Evolutionary conservation across 331 rosid species (phyloP), one percentile per base, ranked within the genome.

Genomic region (Erythrophleum ivorense): DNA sequence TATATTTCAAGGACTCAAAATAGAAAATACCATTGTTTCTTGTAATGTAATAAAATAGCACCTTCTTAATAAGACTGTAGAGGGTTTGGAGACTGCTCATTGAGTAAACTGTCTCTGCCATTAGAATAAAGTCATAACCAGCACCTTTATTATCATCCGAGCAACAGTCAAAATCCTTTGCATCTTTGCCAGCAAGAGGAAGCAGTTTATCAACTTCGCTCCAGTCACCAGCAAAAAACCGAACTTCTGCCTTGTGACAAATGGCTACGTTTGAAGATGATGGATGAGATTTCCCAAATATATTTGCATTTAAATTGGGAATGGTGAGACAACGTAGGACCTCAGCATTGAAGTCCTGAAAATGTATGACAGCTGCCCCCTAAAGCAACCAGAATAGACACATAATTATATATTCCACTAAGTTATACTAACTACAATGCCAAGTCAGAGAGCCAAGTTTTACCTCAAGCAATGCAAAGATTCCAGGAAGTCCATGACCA

Each of bases 21-120:
- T n/a, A 59, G 16, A 59, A 59, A 59, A 63, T 33, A 15, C 5
- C 16, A 12, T 33, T 34, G 3, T 15, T 14, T 63, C 69, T 2
- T 1, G 9, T 34, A 34, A 34, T 21, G 16, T 2, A 63, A n/a
- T 34, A 1, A 64, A 36, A 64, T 6, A 34, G 31, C 89, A 95
- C 98, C 98, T 91, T 92, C 69, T 91, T 90, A 50, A 93, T 84
- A 77, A 95, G 98, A 86, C 87, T 36, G 9, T 64, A 36, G 8
- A 95, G 98, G 29, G 40, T 85, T 78, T 86, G 91, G 45, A 89
- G 93, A 83, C 92, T 84, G 65, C 84, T 85, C 76, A 88, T 84
- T 29, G 97, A 88, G 90, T 95, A 95, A 74, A 95, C 97, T 19
- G 97, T 95, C 88, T 95, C 98, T 19, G 98, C 98, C 98, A 95